Percentiles rank a stretch among this genome's conserved stretches.
These are phyloP conservation scores for Sanghuangporus baumii DNA, from an alignment of 1,284 basidiomycete species.

Conservation along the genomic window DNA sequence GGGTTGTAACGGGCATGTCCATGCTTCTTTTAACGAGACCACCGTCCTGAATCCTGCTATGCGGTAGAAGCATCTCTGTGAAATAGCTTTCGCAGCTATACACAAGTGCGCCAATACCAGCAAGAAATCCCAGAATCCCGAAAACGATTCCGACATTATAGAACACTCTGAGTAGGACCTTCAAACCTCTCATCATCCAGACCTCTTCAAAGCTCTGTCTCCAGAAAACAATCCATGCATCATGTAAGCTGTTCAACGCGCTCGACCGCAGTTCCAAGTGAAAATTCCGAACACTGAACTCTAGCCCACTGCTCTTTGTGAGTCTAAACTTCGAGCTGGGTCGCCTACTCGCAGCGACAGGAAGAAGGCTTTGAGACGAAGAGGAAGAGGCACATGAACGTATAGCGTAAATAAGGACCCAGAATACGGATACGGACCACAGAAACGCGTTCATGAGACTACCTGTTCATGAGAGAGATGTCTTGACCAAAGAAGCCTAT, in stretches of 20 bases:
- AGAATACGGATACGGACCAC: conserved; percentile 8
- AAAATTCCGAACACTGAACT: conserved; percentile 22
- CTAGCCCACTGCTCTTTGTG: conserved; percentile 21
- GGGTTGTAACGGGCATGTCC: neutral
- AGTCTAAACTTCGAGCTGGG: conserved; percentile 2
- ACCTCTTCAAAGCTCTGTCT: conserved; percentile 13
- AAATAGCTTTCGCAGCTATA: conserved; percentile 26
- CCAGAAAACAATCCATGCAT: conserved; percentile 29
- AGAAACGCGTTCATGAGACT: neutral
- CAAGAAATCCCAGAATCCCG: conserved; percentile 45
- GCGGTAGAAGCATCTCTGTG: conserved; percentile 11
- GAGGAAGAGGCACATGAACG: neutral
- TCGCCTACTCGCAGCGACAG: neutral
- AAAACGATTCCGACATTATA: conserved; percentile 49
- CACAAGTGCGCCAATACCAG: conserved; percentile 36
- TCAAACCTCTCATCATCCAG: conserved; percentile 14
- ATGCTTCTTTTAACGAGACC: conserved; percentile 19
- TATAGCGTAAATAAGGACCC: conserved; percentile 7
- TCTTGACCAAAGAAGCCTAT: neutral
- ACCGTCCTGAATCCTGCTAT: conserved; percentile 20
- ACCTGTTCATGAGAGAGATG: neutral
- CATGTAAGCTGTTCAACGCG: conserved; percentile 47
- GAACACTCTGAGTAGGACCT: conserved; percentile 28
- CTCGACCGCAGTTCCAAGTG: conserved; percentile 50
- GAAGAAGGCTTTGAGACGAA: neutral